Percentiles rank a stretch among this genome's conserved stretches.
Evolutionary conservation across 2,329 filamentous ascomycete genomes (phyloP).

Genomic region (Aspergillus ochraceoroseus): DNA sequence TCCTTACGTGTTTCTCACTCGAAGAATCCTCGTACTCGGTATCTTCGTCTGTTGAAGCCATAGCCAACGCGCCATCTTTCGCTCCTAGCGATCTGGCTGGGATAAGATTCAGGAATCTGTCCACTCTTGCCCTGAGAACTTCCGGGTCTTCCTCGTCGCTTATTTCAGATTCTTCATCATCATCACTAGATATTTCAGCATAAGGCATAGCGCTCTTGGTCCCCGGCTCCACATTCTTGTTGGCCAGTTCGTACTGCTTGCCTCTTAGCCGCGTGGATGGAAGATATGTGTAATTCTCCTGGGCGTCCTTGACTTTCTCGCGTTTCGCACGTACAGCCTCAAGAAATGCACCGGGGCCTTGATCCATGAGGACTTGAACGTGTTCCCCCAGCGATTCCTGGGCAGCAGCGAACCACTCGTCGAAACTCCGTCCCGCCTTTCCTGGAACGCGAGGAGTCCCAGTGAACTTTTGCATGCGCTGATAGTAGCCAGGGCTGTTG

Average conservation of each 20-base stretch:
- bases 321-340: conserved; percentile 23
- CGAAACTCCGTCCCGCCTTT: conserved; percentile 47
- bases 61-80: neutral
- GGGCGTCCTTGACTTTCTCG: conserved; percentile 34
- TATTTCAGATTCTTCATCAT: conserved; percentile 16
- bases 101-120: conserved; percentile 12
- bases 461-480: conserved; percentile 48
- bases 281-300: conserved; percentile 39
- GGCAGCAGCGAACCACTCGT: conserved; percentile 52
- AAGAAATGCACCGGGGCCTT: conserved; percentile 34
- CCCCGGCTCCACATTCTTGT: conserved; percentile 6
- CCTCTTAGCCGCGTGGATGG: conserved; percentile 32
- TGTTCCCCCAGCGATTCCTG: conserved; percentile 41
- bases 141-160: conserved; percentile 12
- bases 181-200: conserved; percentile 19
- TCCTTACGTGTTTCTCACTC: neutral
- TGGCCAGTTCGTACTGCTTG: conserved; percentile 23
- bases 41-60: conserved; percentile 6
- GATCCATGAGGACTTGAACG: conserved; percentile 33
- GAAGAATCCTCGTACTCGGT: conserved; percentile 14
- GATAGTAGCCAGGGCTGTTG: conserved; percentile 46
- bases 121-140: conserved; percentile 18
- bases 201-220: conserved; percentile 6
- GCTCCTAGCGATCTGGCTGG: neutral
- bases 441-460: conserved; percentile 43